Evolutionary conservation across 1,284 basidiomycete genomes (phyloP), one percentile per base, ranked within the genome.

Genomic region (Trichosporon inkin): DNA sequence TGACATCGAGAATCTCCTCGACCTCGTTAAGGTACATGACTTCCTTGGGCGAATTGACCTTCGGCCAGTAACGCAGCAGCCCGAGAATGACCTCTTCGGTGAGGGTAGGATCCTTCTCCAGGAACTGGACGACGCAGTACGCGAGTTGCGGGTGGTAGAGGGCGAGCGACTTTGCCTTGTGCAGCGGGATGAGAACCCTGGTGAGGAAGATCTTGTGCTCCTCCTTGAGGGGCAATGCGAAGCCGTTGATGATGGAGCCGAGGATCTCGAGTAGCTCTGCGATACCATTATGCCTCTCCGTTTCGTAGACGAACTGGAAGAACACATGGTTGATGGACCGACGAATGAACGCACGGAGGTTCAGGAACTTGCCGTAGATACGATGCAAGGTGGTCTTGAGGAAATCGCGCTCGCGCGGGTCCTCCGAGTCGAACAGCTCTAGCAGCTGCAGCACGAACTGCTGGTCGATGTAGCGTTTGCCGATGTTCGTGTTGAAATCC

Each of bases 21-120:
- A 99, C 92, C 81, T 99, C 96, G 80, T 98, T 99, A 66, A 99
- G 83, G 82, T 92, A 99, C 96, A 99, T 99, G 79, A 99, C 96
- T 78, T 99, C 96, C 80, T 99, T 99, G n/a, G 93, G 94, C 52
- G 92, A 95, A 79, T 99, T 99, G 71, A 99, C 95, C 80, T 99
- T 99, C 47, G 96, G 96, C 96, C 96, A 99, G 80, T 86, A 99
- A 73, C 90, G 89, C 74, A 99, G 83, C 19, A 99, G 82, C 17
- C 96, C 96, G 58, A 95, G 81, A 76, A 99, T 88, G 37, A 99
- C 96, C 60, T 98, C 94, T 79, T 98, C 92, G 19, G 94, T 96
- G 57, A 99, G 83, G 4, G 84, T 78, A 2, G 92, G 84, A 70
- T 99, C 96, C 82, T 99, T 99, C 77, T 99, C 96, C 62, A 99